These are phyloP conservation scores for Linnemannia zychae DNA, from an alignment of 192 early-diverging fungal species.

Conservation along the genomic window DNA sequence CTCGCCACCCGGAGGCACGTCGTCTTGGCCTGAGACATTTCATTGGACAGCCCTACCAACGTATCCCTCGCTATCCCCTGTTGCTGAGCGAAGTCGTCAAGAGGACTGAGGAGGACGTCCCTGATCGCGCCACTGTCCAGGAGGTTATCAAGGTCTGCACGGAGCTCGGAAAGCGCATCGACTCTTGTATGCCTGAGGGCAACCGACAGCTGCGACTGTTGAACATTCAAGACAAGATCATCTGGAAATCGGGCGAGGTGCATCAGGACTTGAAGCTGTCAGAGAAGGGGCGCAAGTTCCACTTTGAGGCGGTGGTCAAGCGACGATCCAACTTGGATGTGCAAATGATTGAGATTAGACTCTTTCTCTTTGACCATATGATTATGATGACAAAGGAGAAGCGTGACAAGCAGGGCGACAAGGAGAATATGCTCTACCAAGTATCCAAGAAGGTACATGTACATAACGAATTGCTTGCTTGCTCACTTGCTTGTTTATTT, in stretches of 20 bases:
- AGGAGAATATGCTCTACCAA: constrained; percentile 67
- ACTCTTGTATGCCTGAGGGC: constrained; percentile 72
- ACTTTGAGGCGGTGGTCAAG: constrained; percentile 86
- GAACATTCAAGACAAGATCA: constrained; percentile 46
- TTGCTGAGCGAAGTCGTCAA: constrained; percentile 86
- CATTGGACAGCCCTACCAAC: constrained; percentile 86
- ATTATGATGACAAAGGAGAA: constrained; percentile 83
- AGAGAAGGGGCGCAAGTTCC: constrained; percentile 75
- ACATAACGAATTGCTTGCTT: not conserved
- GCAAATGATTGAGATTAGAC: constrained; percentile 77
- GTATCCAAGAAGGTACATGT: constrained; percentile 54
- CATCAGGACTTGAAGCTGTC: constrained; percentile 79
- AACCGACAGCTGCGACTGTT: constrained; percentile 31
- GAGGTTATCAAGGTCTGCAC: constrained; percentile 78
- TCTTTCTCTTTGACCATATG: constrained; percentile 93
- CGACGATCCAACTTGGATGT: constrained; percentile 65
- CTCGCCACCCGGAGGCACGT: constrained; percentile 80
- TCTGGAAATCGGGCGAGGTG: constrained; percentile 31
- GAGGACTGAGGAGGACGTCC: constrained; percentile 79
- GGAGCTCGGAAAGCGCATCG: constrained; percentile 80
- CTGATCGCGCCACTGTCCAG: constrained; percentile 79
- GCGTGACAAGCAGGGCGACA: constrained; percentile 60
- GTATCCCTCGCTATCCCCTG: constrained; percentile 90
- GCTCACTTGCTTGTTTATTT: not conserved
- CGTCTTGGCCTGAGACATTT: constrained; percentile 89